Conservation (phyloP, 306 rosid genomes). For the Begonia fuchsioides region DNA sequence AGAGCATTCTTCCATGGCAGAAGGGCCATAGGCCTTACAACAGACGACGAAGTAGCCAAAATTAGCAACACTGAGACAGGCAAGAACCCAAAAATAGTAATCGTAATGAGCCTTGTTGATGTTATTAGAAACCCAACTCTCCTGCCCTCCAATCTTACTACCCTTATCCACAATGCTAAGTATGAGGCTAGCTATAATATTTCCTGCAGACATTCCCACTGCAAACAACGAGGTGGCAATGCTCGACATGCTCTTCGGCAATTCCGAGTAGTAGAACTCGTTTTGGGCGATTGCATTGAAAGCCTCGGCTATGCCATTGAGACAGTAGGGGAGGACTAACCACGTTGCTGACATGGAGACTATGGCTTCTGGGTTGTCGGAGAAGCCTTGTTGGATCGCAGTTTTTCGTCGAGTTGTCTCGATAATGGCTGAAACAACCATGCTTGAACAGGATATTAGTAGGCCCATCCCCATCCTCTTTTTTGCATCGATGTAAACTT, state of each 20-base stretch:
- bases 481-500: not conserved
- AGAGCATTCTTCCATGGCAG: too few relatives aligned
- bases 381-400: not conserved
- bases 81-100: conserved; percentile 13
- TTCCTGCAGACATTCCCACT: conserved; percentile 4
- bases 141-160: not conserved
- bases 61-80: conserved; percentile 2
- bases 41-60: conserved; percentile 8
- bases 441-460: not conserved
- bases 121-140: conserved; percentile 6
- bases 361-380: conserved; percentile 1
- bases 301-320: not conserved
- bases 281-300: not conserved
- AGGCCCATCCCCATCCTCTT: not conserved
- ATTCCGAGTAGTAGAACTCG: conserved; percentile 2
- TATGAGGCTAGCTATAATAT: conserved; percentile 4
- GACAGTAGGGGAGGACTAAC: not conserved
- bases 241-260: conserved; percentile 4
- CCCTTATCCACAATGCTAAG: not conserved
- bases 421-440: not conserved
- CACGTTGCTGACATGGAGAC: conserved; percentile 7
- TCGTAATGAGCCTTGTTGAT: conserved; percentile 8
- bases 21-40: conserved; percentile 12
- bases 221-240: not conserved
- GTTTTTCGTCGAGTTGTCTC: not conserved